Evolutionary conservation across 192 early-diverging fungal genomes (phyloP), one percentile per base, ranked within the genome.

Genomic region (Podila verticillata): DNA sequence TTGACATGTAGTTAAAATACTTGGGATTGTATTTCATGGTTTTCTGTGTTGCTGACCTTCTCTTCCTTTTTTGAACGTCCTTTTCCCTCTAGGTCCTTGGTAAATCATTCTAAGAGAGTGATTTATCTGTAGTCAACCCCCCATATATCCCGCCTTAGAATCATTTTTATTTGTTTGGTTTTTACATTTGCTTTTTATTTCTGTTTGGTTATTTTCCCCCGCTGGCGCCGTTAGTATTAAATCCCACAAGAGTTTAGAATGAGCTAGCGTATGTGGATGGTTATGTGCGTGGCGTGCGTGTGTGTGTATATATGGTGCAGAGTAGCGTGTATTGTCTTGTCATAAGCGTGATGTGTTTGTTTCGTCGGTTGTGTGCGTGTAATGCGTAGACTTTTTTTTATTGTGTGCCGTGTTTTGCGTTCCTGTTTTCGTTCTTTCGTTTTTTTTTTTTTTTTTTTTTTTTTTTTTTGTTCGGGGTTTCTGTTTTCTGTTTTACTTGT

Each of bases 71-170:
- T 6, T 5, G 5, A n/a, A n/a, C 20, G 4, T 39, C 20, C 10
- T 24, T 48, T 39, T 30, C 6, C 44, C 35, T 32, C 10, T 35
- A 71, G 71, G 71, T 73, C 64, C 64, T 73, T 59, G 71, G 71
- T 57, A 73, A 73, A 56, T 73, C 71, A 6, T 60, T 66, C 48
- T 73, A 73, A 63, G 64, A 30, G 28, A 63, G 64, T 49, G 28
- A 48, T 28, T 49, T 19, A 35, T 6, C 17, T 26, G 24, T 54
- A 54, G 51, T 54, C 51, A 54, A 6, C 60, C 29, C 32, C 17
- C 4, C 22, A 57, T 29, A 36, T 35, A n/a, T 62, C 19, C 28
- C 20, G 58, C 58, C 10, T 19, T 60, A 26, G 22, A 30, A 19
- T 60, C 30, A n/a, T n/a, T n/a, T n/a, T n/a, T n/a, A n/a, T n/a